Base-by-base conservation (phyloP, 257 asterid genomes). In the Ophiorrhiza pumila region DNA sequence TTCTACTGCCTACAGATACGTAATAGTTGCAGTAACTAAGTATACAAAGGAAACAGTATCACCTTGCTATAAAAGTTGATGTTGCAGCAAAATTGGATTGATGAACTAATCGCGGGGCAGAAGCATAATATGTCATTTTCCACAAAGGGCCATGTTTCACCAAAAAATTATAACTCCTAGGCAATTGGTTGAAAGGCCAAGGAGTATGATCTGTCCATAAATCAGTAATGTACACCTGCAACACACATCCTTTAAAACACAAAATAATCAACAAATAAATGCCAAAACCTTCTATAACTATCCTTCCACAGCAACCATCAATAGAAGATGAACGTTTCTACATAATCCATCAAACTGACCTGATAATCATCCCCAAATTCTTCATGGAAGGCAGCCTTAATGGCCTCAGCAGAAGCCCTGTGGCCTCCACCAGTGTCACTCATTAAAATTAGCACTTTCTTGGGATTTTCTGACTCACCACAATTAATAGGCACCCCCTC, bases 401-500 rank as follows among this genome's bases (percentile, higher is more conserved):
- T 95, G 61, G 99, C 99, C 88, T 95, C 99, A 2, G 99, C 99
- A 23, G 99, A 95, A 65, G 99, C 99, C 85, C 99, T 81, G 71
- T 95, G 99, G 49, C 99, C 99, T 20, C 99, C 99, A 56, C 98
- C 99, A 17, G 99, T 95, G 75, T 95, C 98, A 72, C 99, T 95
- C 99, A 92, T 95, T 92, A 95, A 82, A 32, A 92, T 95, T 78
- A 95, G 78, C 55, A 95, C 94, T 42, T 89, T 95, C 32, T 90
- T 95, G 15, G 96, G 91, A 67, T 65, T 65, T 59, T 76, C 83
- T 17, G 86, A 56, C 50, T 18, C 78, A 35, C 47, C 86, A 20
- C 76, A 88, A 84, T 80, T 84, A 15, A 35, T 71, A 2, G 86
- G 70, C 72, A 66, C 79, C 46, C 86, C 90, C 64, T 85, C 96